These are phyloP conservation scores for Hypoxylon subgilvum DNA, from an alignment of 495 filamentous ascomycete genomes.

Conservation along the genomic window DNA sequence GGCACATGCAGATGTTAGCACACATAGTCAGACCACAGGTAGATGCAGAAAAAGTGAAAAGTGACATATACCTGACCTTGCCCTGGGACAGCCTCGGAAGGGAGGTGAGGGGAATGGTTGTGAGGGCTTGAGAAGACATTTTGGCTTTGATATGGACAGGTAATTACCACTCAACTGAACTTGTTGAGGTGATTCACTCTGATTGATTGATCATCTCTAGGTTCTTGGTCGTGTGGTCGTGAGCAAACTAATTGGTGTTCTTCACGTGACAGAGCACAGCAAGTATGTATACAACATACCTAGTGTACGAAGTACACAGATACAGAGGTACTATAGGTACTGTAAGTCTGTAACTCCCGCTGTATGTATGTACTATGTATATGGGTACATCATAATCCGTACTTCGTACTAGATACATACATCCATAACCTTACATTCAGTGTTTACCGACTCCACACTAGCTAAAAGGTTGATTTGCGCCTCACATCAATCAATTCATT, in stretches of 20 bases:
- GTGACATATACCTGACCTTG: background rate
- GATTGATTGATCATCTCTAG: too few relatives aligned
- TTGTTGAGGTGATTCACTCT: too few relatives aligned
- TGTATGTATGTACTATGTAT: background rate
- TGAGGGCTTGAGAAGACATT: background rate
- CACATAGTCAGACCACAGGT: background rate
- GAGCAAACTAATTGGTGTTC: too few relatives aligned
- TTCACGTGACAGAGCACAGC: too few relatives aligned
- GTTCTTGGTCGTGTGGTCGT: too few relatives aligned
- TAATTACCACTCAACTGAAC: too few relatives aligned
- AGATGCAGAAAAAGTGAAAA: background rate
- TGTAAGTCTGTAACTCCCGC: too few relatives aligned
- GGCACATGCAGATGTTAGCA: background rate
- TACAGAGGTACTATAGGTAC: too few relatives aligned
- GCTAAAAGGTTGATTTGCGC: slow-evolving; percentile 25
- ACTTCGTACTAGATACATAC: too few relatives aligned
- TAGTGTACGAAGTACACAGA: too few relatives aligned
- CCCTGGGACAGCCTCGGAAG: background rate
- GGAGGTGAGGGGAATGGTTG: background rate
- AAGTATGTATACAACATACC: background rate
- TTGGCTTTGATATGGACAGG: too few relatives aligned
- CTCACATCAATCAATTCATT: background rate
- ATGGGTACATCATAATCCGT: background rate
- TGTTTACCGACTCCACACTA: slow-evolving; percentile 30
- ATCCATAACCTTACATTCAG: too few relatives aligned